Evolutionary conservation across 257 asterid species (phyloP), one percentile per base, ranked within the genome.

Genomic region (Solanum corneliomulleri): DNA sequence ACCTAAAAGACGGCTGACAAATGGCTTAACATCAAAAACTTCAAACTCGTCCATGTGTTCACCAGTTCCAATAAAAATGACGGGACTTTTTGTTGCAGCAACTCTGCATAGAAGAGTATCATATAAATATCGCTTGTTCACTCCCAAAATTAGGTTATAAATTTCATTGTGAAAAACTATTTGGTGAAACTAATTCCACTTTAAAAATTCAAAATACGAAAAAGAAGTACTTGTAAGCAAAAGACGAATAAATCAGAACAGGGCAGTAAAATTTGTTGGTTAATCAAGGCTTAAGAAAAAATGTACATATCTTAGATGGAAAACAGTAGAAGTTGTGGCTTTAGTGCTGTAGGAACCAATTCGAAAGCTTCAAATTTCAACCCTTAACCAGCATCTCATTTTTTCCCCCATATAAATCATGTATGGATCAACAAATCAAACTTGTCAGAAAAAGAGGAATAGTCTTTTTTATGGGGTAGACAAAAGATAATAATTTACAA

Each of bases 31-130:
- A 82, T 97, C 99, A 87, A 97, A 97, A 84, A 95, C 93, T 92
- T 97, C 99, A 87, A 97, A 95, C 89, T 97, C 99, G 35, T 97
- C 97, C 99, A 97, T 97, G 89, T 96, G 99, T 91, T 97, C 99
- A 89, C 99, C 99, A 21, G 98, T 96, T 70, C 99, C 99, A 7
- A 97, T 94, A 89, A 96, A 97, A 89, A 96, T 96, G 89, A 97
- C 92, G 20, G 99, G 99, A 92, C 99, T 97, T 89, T 97, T 96
- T 86, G 99, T 97, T 35, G 98, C 99, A 29, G 99, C 99, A 80
- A 97, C 99, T 85, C 99, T 97, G 96, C 89, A 90, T 87, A 88
- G 80, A 49, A 81, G 44, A 88, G 78, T 86, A 81, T 27, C 44
- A 49, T 25, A 49, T 29, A 31, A 47, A 29, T 49, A 81, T 16